phyloP scores from a whole-genome alignment of 805 yeast genomes.

The Candida mattraensis region DNA sequence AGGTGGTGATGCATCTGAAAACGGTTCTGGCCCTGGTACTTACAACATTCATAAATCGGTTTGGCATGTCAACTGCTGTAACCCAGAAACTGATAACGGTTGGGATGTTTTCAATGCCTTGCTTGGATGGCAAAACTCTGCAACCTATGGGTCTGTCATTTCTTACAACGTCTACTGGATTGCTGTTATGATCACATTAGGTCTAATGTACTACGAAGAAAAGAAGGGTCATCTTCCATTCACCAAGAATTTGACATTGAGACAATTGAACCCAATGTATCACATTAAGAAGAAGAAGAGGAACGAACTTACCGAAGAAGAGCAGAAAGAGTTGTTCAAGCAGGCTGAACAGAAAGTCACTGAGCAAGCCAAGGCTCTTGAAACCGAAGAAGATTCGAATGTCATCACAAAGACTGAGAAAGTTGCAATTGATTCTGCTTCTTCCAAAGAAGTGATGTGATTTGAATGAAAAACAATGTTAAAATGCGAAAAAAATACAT shows the following conservation, averaged over 20 bases:
- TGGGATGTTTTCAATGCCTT: slow-evolving; percentile 97
- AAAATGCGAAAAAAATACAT: too few relatives aligned
- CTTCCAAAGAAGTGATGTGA: slow-evolving; percentile 2
- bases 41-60: slow-evolving; percentile 77
- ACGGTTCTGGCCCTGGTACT: slow-evolving; percentile 94
- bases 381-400: not conserved
- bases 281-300: slow-evolving; percentile 68
- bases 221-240: slow-evolving; percentile 79
- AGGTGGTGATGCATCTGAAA: slow-evolving; percentile 95
- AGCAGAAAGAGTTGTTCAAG: slow-evolving; percentile 52
- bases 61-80: slow-evolving; percentile 98
- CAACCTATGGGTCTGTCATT: slow-evolving; percentile 88
- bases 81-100: slow-evolving; percentile 87
- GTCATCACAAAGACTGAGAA: slow-evolving; percentile 6
- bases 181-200: slow-evolving; percentile 51
- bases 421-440: slow-evolving; percentile 2
- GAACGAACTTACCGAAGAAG: slow-evolving; percentile 50
- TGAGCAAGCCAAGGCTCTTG: slow-evolving; percentile 20
- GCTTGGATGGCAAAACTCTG: slow-evolving; percentile 97
- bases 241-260: slow-evolving; percentile 46
- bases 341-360: slow-evolving; percentile 36
- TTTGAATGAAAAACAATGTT: too few relatives aligned
- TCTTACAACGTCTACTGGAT: slow-evolving; percentile 92
- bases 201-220: slow-evolving; percentile 79
- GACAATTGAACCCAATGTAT: slow-evolving; percentile 69